Evolutionary conservation across 2,329 filamentous ascomycete genomes (phyloP), one percentile per base, ranked within the genome.

Genomic region (Coccinonectria pachysandricola): DNA sequence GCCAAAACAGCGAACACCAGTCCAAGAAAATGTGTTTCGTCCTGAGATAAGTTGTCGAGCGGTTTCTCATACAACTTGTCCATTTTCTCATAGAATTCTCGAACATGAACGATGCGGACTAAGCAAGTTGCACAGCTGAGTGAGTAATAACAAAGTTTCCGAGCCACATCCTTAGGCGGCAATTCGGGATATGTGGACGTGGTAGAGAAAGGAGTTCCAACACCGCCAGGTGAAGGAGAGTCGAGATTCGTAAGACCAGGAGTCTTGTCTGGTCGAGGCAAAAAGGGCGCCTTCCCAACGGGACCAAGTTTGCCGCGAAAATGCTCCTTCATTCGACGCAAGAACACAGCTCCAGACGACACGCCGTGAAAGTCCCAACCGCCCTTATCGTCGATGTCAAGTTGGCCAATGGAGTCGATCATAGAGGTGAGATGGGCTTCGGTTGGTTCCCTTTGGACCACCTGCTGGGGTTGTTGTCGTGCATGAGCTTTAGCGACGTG

Each of bases 281-380:
- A 55, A 48, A 79, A 73, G 11, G 75, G 65, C 35, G 71, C 56
- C 43, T 71, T 64, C 36, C 69, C 64, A 23, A 75, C 68, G 20
- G 71, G 69, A 12, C 78, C 78, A 24, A 91, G 68, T 38, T 91
- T 64, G 34, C 78, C 75, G 22, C 83, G 79, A 40, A 95, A 83
- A 47, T 94, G 81, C 46, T 92, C 82, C 45, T 85, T 79, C 69
- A 98, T 79, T 28, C 83, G 76, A 37, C 75, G 73, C 42, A 95
- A 69, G 52, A 95, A 98, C 36, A 88, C 84, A 21, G 87, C 71
- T 3, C 88, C 87, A 0, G 91, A 96, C 0, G 88, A 95, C 37
- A 83, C 81, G 24, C 91, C 91, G 48, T 93, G 85, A 46, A 94
- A 98, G 54, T 96, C 87, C 76, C 86, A 93, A 43, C 91, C 76